Percentiles rank a stretch among this genome's conserved stretches.
Conservation (phyloP, 148 eudicot species). For the Cornus controversa region DNA sequence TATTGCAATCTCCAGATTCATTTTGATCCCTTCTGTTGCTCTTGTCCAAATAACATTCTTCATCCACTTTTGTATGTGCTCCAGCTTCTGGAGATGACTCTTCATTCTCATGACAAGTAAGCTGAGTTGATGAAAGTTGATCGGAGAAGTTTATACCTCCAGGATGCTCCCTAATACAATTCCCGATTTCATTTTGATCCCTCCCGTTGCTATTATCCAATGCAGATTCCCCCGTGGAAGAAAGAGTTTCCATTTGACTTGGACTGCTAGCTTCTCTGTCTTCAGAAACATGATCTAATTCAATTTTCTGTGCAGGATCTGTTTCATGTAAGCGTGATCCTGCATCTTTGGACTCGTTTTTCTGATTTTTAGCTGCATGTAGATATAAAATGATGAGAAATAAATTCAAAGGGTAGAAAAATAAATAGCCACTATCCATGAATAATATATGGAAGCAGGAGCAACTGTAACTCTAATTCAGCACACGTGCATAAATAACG, state of each 20-base stretch:
- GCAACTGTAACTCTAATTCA: neutral
- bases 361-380: constrained; percentile 59
- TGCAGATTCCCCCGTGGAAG: constrained; percentile 25
- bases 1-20: neutral
- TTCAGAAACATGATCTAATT: constrained; percentile 27
- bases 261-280: constrained; percentile 32
- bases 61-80: constrained; percentile 8
- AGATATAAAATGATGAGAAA: constrained; percentile 12
- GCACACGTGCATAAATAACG: neutral
- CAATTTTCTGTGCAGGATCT: constrained; percentile 23
- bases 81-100: constrained; percentile 14
- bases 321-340: constrained; percentile 19
- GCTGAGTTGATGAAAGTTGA: constrained; percentile 16
- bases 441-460: neutral
- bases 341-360: constrained; percentile 14
- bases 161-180: constrained; percentile 19
- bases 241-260: constrained; percentile 27
- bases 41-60: constrained; percentile 14
- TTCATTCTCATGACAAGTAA: constrained; percentile 15
- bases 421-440: neutral
- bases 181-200: constrained; percentile 16
- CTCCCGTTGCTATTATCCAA: constrained; percentile 19
- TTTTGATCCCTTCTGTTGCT: constrained; percentile 1
- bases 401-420: neutral
- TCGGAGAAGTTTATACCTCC: constrained; percentile 16